Base-by-base conservation (phyloP, 176 grass and related monocot species). In the Carex pumila region DNA sequence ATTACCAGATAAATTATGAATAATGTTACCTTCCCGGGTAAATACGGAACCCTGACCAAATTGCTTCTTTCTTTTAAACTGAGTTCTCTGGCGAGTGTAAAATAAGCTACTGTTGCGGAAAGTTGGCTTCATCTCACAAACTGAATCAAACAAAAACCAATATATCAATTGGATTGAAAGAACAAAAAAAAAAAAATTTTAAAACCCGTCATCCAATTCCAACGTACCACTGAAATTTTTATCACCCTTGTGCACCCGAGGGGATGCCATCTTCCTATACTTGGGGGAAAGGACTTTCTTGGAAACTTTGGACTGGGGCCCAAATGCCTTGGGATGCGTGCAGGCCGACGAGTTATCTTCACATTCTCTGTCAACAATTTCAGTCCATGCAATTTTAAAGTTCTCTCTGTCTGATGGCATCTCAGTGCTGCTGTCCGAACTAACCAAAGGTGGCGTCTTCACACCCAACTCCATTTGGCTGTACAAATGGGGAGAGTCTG, bases 281-380 rank as follows among this genome's bases (percentile, higher is more conserved):
- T 90, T 98, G 18, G 77, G 74, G 59, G 86, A 63, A 25, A 90
- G 88, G 60, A 94, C 59, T 85, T 96, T 99, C 91, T 90, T 94
- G 71, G 88, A 88, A 87, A 88, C 79, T 85, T 84, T 91, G 82
- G 84, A 89, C 58, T 89, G 87, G 79, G 88, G 45, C 70, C 85
- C 12, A 71, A 89, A 95, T 58, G 56, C 88, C 83, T 84, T 88
- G 81, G 92, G 84, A 84, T 94, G 86, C 21, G 91, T 99, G 87
- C 93, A 99, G 80, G 89, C 93, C 68, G 93, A 99, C 69, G 93
- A 96, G 30, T 95, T 90, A 79, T 99, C 97, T 11, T 91, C 97
- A 55, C 90, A 87, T 90, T 95, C 89, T 85, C 88, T 91, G 94
- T 92, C 87, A 87, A 82, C 65, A 87, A 62, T 36, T 41, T 83